These are phyloP conservation scores for Termitomyces heimii DNA, from an alignment of 768 basidiomycete species.

Conservation along the genomic window DNA sequence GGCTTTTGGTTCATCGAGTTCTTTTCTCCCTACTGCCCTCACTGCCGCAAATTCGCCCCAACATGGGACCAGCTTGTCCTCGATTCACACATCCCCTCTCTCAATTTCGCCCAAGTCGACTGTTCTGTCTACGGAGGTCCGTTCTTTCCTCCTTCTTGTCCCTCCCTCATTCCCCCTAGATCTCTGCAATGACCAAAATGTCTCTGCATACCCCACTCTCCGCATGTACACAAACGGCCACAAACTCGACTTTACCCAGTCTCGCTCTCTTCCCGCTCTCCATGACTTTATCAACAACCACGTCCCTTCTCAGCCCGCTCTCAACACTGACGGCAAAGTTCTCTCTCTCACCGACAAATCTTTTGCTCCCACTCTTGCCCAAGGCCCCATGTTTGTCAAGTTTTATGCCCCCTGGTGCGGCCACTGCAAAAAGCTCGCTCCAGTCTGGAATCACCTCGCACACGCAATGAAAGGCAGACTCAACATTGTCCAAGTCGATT, in stretches of 20 bases:
- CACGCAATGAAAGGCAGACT: constrained; percentile 61
- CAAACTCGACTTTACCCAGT: constrained; percentile 48
- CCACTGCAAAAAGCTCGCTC: constrained; percentile 94
- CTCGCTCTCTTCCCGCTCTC: constrained; percentile 49
- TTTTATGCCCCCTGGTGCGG: constrained; percentile 98
- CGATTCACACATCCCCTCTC: constrained; percentile 39
- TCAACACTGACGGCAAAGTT: constrained; percentile 33
- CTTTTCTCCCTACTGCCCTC: constrained; percentile 81
- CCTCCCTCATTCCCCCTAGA: constrained; percentile 38
- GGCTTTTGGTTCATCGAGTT: constrained; percentile 86
- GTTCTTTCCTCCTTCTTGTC: constrained; percentile 18
- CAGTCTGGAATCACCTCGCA: constrained; percentile 74
- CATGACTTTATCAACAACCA: constrained; percentile 49
- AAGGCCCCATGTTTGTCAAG: constrained; percentile 44
- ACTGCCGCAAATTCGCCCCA: constrained; percentile 75
- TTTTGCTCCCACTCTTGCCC: constrained; percentile 31
- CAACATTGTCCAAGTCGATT: constrained; percentile 83
- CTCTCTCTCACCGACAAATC: constrained; percentile 26
- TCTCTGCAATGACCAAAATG: constrained; percentile 63
- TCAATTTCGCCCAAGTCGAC: constrained; percentile 78
- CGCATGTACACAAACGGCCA: constrained; percentile 67
- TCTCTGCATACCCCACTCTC: constrained; percentile 73
- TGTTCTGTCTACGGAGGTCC: constrained; percentile 73
- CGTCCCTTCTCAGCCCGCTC: too few relatives aligned
- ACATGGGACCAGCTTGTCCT: constrained; percentile 72